Conservation (phyloP, 2,329 filamentous ascomycete genomes). For the Truncatella angustata region DNA sequence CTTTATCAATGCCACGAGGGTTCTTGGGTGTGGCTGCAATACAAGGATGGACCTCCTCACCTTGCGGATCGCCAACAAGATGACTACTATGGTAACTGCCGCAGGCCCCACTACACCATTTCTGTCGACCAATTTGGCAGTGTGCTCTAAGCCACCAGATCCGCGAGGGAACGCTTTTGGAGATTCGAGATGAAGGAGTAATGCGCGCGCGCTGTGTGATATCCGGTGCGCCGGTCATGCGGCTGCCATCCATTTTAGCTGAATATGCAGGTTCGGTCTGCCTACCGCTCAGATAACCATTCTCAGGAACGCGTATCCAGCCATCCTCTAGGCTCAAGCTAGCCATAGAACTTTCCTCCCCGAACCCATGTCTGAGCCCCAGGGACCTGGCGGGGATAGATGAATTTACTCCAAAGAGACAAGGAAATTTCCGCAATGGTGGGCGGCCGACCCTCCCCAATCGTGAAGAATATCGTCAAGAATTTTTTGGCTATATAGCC, state of each 20-base stretch:
- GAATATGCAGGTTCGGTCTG: background rate
- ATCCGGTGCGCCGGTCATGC: background rate
- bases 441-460: background rate
- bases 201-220: background rate
- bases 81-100: background rate
- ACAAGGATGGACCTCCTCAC: background rate
- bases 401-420: background rate
- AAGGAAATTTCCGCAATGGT: background rate
- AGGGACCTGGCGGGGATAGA: background rate
- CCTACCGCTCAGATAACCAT: background rate
- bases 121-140: background rate
- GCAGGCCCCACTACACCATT: background rate
- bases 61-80: background rate
- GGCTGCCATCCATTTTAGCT: background rate
- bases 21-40: too few species aligned
- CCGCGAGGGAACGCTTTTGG: background rate
- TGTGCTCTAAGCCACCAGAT: slow-evolving; percentile 2
- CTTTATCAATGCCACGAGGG: slow-evolving; percentile 7
- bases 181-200: background rate
- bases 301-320: background rate
- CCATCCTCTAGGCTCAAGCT: background rate
- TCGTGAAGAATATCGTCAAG: background rate
- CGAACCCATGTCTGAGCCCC: background rate
- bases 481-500: background rate
- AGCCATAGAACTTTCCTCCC: background rate